Evolutionary conservation across 2,329 filamentous ascomycete genomes (phyloP), one percentile per base, ranked within the genome.

Genomic region (Diaporthe velutina): DNA sequence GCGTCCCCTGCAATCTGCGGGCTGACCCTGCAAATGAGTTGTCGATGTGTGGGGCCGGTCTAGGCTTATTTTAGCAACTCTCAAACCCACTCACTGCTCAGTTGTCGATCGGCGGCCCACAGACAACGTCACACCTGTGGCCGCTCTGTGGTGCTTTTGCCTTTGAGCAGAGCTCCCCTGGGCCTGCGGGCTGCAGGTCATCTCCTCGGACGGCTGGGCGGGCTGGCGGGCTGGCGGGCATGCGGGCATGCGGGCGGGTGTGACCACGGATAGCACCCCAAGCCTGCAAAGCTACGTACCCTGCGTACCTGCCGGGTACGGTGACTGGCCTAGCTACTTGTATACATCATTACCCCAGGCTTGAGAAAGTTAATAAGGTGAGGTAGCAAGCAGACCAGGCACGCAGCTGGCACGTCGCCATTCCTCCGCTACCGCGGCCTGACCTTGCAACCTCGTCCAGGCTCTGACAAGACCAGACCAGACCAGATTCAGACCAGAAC

Each of bases 1-100:
- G 40, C 35, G 45, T 54, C 64, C 64, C 64, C 64, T 68, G 22
- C 48, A 68, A 68, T 68, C 64, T 54, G 64, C 64, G 64, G 64
- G 64, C 64, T 68, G 64, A 54, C 33, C 48, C 33, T 68, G 33
- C 17, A 68, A 68, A 68, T 68, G 64, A 68, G 64, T 54, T 68
- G 64, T 68, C 64, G 64, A 54, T 22, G 22, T 22, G 64, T 68
- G 64, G 64, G 64, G 48, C 64, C n/a, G 45, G 33, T 6, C 64
- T 68, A 68, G 64, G 48, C 48, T 68, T 68, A 68, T 68, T 68
- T 68, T 68, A 68, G 64, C 64, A 68, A 54, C n/a, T 40, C 30
- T 67, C 64, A 52, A 67, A 67, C 45, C 64, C 64, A 52, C 64
- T 12, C 64, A 38, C 30, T 52, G 45, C n/a, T 40, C 48, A 28